Base-by-base conservation (phyloP, 345 rosid genomes). In the Euphorbia tirucalli region DNA sequence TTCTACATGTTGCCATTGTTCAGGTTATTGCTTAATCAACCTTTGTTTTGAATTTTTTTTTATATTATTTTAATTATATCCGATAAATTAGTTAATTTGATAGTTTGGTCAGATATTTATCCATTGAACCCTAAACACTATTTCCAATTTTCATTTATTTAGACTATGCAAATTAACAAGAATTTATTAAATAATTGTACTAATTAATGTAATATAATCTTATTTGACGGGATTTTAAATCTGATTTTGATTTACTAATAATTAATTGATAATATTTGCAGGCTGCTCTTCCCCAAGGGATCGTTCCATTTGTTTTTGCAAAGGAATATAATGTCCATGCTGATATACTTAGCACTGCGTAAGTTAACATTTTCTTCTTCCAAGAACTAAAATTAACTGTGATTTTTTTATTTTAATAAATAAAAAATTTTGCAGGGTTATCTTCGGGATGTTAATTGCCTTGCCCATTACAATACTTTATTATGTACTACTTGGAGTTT, bases 251-350 rank as follows among this genome's bases (percentile, higher is more conserved):
- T n/a, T 7, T 55, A 21, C 61, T 7, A n/a, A n/a, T n/a, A n/a
- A n/a, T 7, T 8, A 7, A 27, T 27, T 13, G 7, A 1, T 28
- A 5, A 15, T 3, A 32, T 31, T 52, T n/a, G 28, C 75, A 90
- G 96, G 96, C 93, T 25, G 87, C 93, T 73, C 96, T 90, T 64
- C 89, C 96, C 22, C 88, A 83, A 70, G 91, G 86, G 22, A 77
- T 90, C 37, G 87, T 87, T 43, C 93, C 93, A 18, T 90, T 88
- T 56, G 90, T 90, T 13, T 90, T 88, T 72, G 96, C 93, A 19
- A 85, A 83, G 68, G 87, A 90, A 72, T 88, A 88, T 62, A 85
- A 82, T 49, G 87, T 90, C 60, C 91, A 90, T 71, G 83, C 96
- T 15, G 90, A 85, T 69, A 83, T 88, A 60, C 86, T 88, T 66